Base-by-base conservation (phyloP, 225 moss, liverwort and hornwort genomes). In the Marchantia paleacea region DNA sequence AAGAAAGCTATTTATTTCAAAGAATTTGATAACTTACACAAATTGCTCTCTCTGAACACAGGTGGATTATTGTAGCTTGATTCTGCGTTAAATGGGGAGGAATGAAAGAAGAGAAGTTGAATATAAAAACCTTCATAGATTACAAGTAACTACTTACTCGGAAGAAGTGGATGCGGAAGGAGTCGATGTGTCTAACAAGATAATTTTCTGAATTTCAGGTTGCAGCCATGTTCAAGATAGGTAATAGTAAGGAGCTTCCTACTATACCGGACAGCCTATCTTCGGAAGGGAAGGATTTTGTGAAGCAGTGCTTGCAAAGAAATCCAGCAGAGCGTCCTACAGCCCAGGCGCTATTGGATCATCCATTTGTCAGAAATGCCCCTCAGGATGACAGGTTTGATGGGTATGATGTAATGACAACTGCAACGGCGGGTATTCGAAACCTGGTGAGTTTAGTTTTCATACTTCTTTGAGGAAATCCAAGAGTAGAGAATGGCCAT, bases 181-280 rank as follows among this genome's bases (percentile, higher is more conserved):
- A 10, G 14, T 0, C 24, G 9, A 19, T 69, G 69, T 20, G 48
- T 52, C 26, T 72, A n/a, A 72, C 15, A 49, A 50, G 48, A 0
- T 1, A 49, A 20, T 3, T n/a, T 0, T 31, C 20, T 77, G 31
- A 28, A 47, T 81, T 55, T 50, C 88, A 96, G 96, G 90, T 96
- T 82, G 96, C 96, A 68, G 96, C 96, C 8, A 96, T 96, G 96
- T 96, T 96, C 85, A 96, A 96, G 83, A 96, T 96, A 85, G 94
- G 96, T 74, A 96, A 96, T 80, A 96, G 96, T 82, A 96, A 94
- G 85, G 96, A 96, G 84, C 84, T 96, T 77, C 96, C 96, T 69
- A 77, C 72, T 11, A 96, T 96, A 66, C 96, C 96, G 79, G 91
- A 94, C 54, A 85, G 78, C 55, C 78, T 96, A 76, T 96, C 96